Conservation (phyloP, 805 yeast species). For the Kurtzmaniella fragi region DNA sequence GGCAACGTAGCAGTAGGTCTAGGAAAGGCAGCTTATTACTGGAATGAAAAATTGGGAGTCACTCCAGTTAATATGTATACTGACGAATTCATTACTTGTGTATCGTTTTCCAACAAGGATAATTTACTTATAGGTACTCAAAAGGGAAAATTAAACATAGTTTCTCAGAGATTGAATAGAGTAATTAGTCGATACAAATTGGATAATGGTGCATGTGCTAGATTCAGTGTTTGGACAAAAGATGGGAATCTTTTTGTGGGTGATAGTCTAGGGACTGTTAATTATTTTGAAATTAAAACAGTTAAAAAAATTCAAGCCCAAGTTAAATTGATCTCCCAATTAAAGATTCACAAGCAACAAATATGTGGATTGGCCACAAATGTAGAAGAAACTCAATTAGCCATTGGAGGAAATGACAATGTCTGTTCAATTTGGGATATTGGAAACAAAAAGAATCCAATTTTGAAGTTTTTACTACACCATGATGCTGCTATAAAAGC, state of each 20-base stretch:
- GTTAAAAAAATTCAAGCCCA: conserved; percentile 3
- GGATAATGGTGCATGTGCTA: conserved; percentile 38
- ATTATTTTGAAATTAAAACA: conserved; percentile 28
- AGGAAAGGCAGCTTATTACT: conserved; percentile 51
- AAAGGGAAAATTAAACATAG: conserved; percentile 47
- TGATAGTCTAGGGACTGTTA: conserved; percentile 58
- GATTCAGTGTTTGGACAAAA: conserved; percentile 59
- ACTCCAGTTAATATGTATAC: conserved; percentile 44
- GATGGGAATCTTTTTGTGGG: conserved; percentile 47
- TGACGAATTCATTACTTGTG: conserved; percentile 48
- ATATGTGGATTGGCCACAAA: conserved; percentile 55
- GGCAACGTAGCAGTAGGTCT: conserved; percentile 63
- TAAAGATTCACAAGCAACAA: conserved; percentile 29
- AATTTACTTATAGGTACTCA: conserved; percentile 53
- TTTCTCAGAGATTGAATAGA: conserved; percentile 29
- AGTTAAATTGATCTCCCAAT: conserved; percentile 8
- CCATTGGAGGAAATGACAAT: conserved; percentile 85
- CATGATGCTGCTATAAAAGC: conserved; percentile 92
- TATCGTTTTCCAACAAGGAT: conserved; percentile 48
- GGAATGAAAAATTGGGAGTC: conserved; percentile 46
- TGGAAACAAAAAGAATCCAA: conserved; percentile 34
- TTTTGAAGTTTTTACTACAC: conserved; percentile 42
- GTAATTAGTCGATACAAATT: conserved; percentile 11
- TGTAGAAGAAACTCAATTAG: conserved; percentile 48
- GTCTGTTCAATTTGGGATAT: conserved; percentile 76